Conservation (phyloP, 2,329 filamentous ascomycete species). For the Penicillium polonicum region DNA sequence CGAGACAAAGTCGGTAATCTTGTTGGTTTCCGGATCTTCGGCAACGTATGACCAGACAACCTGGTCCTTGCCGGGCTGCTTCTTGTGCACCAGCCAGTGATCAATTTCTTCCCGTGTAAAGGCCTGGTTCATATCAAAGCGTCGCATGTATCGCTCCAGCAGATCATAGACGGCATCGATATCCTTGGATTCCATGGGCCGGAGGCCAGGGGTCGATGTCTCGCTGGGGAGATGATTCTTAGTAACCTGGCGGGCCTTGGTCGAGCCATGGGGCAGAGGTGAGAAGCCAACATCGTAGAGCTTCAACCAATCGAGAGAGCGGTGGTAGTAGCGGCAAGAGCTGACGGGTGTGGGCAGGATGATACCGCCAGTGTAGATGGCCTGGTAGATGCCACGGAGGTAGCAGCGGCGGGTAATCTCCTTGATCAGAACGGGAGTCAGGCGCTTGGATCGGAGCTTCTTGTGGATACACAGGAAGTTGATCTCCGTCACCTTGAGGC, state of each 20-base stretch:
- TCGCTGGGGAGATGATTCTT: conserved; percentile 79
- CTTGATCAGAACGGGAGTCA: conserved; percentile 93
- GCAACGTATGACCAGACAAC: conserved; percentile 95
- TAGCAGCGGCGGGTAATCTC: conserved; percentile 95
- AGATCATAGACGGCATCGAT: conserved; percentile 72
- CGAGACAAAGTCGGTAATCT: conserved; percentile 94
- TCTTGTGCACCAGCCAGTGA: conserved; percentile 81
- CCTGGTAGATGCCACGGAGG: conserved; percentile 82
- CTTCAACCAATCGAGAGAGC: conserved; percentile 92
- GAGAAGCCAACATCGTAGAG: conserved; percentile 94
- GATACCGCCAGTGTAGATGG: conserved; percentile 90
- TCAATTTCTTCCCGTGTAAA: conserved; percentile 77
- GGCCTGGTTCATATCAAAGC: conserved; percentile 80
- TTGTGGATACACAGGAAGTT: conserved; percentile 99
- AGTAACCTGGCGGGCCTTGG: conserved; percentile 78
- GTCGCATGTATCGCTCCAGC: conserved; percentile 71
- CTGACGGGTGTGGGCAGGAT: conserved; percentile 88
- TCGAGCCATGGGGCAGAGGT: conserved; percentile 77
- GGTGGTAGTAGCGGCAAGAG: conserved; percentile 93
- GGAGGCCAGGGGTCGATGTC: conserved; percentile 71
- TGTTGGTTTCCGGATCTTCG: conserved; percentile 67
- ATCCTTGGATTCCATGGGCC: conserved; percentile 77
- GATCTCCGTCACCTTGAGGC: conserved; percentile 81
- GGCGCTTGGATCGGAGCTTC: conserved; percentile 88
- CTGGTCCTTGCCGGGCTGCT: conserved; percentile 64